Evolutionary conservation across 2,329 filamentous ascomycete species (phyloP), one percentile per base, ranked within the genome.

Genomic region (Xylariaceae sp.): DNA sequence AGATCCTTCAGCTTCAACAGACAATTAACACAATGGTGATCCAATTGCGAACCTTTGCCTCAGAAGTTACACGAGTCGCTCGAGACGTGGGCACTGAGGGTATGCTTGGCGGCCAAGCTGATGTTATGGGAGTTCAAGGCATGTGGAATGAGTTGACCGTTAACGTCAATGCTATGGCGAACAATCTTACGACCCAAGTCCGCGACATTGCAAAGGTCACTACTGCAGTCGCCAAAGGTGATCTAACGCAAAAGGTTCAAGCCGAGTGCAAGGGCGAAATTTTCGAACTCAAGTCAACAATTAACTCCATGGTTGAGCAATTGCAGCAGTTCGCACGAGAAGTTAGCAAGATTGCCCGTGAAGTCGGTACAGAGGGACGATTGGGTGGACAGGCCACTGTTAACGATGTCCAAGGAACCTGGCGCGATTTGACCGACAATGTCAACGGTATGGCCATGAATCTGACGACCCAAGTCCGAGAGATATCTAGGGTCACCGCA

Each of bases 391-490:
- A 99, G 72, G 92, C 94, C 46, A 94, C 91, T 18, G 89, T 97
- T 6, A 92, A 96, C 68, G 92, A 96, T 69, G 94, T 97, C 30
- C 89, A 96, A 72, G 92, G 92, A 60, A 97, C 95, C 48, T 97
- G 94, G 92, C 89, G 91, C 67, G 91, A 96, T 70, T 78, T 99
- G 58, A 99, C 92, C 2, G 88, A 92, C 67, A 92, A 92, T 60
- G 92, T 99, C 73, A 99, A 99, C 73, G 88, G 92, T 63, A 97
- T 99, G 92, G 92, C 92, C 68, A 95, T 94, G 80, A 99, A 97
- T 71, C 76, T 99, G 64, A 97, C 92, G 2, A 95, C 94, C 5
- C 92, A 99, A 76, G 94, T 99, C 68, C 87, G 92, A 75, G 92
- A 96, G 72, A 99, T 99, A 64, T 94, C 92, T 58, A 90, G 92